phyloP scores from a whole-genome alignment of 768 basidiomycete genomes.

The Hypsizygus marmoreus region DNA sequence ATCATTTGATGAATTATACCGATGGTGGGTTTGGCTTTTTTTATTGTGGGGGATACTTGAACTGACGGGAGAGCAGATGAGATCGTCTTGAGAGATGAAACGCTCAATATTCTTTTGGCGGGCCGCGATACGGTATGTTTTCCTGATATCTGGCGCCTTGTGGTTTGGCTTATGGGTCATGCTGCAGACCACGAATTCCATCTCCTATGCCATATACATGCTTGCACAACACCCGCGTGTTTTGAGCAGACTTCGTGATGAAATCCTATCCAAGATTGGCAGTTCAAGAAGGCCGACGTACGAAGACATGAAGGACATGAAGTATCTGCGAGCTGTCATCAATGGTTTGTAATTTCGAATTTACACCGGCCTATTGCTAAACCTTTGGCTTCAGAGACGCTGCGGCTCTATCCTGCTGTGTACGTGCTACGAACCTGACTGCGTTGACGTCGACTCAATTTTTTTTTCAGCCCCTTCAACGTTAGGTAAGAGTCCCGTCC shows the following conservation, averaged over 20 bases:
- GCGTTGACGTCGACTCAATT: background rate
- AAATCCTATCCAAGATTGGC: constrained; percentile 43
- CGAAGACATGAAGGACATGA: constrained; percentile 50
- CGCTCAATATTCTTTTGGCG: constrained; percentile 57
- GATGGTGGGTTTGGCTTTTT: constrained; percentile 36
- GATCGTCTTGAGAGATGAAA: constrained; percentile 46
- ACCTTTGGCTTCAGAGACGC: constrained; percentile 32
- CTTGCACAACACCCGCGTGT: constrained; percentile 45
- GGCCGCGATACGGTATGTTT: constrained; percentile 54
- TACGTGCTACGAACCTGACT: constrained; percentile 15
- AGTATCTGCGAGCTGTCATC: constrained; percentile 39
- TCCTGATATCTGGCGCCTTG: too few species aligned
- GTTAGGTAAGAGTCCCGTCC: constrained; percentile 19
- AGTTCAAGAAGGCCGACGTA: constrained; percentile 37
- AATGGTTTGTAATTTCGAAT: constrained; percentile 25
- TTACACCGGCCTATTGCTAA: too few species aligned
- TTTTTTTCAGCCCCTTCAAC: constrained; percentile 25
- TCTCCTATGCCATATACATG: constrained; percentile 47
- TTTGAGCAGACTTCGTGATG: constrained; percentile 39
- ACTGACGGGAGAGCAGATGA: constrained; percentile 28
- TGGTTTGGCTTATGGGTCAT: too few species aligned
- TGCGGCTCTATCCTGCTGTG: constrained; percentile 43
- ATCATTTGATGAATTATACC: constrained; percentile 53
- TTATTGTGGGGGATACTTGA: background rate
- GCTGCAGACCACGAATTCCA: constrained; percentile 38